Conservation (phyloP, 1,284 basidiomycete genomes). For the Ceratobasidium papillatum region DNA sequence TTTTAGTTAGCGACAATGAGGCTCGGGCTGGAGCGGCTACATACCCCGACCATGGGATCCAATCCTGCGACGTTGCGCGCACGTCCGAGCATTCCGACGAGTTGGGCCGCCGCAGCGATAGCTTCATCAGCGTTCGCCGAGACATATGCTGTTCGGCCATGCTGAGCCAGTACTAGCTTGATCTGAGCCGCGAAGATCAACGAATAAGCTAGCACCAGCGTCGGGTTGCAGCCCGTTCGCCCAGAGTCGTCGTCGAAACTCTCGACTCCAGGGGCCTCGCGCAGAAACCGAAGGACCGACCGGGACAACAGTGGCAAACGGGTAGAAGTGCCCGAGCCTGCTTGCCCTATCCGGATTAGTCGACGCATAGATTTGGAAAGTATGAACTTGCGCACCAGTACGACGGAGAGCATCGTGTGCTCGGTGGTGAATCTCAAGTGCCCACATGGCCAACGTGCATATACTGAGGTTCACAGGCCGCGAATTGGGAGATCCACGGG, state of each 20-base stretch:
- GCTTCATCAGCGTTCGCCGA: background rate
- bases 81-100: background rate
- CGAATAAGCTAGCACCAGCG: slow-evolving; percentile 1
- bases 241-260: slow-evolving; percentile 21
- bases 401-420: slow-evolving; percentile 16
- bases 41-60: slow-evolving; percentile 26
- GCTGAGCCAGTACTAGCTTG: slow-evolving; percentile 18
- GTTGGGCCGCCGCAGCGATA: background rate
- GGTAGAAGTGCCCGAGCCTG: slow-evolving; percentile 38
- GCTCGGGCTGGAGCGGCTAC: background rate
- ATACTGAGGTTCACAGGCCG: background rate
- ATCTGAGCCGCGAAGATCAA: slow-evolving; percentile 7
- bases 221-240: slow-evolving; percentile 2
- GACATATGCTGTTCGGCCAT: slow-evolving; percentile 12
- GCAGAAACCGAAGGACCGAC: slow-evolving; percentile 5
- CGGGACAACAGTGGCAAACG: slow-evolving; percentile 17
- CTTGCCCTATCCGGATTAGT: slow-evolving; percentile 19
- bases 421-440: slow-evolving; percentile 14
- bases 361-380: background rate
- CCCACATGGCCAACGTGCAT: slow-evolving; percentile 7
- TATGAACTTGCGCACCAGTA: background rate
- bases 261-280: slow-evolving; percentile 2
- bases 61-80: background rate
- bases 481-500: background rate
- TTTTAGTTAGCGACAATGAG: background rate